These are phyloP conservation scores for Akebia trifoliata DNA, from an alignment of 164 flowering plant genomes.

Conservation along the genomic window DNA sequence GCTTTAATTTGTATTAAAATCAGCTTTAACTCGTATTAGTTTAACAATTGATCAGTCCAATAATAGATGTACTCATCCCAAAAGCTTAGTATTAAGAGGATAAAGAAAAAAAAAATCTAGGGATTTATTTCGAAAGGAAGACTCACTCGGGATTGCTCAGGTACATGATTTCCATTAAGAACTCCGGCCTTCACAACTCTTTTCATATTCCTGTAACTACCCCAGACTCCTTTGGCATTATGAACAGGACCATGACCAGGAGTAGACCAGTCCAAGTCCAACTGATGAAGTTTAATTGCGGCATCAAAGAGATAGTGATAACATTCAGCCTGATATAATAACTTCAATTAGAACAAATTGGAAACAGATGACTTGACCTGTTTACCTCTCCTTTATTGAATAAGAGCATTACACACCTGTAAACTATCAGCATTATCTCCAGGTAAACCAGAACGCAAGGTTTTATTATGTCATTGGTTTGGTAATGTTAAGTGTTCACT, in stretches of 20 bases:
- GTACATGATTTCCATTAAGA: conserved; percentile 15
- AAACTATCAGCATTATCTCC: no score
- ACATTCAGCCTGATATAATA: conserved; percentile 67
- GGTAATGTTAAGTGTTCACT: no score
- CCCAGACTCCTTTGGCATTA: conserved; percentile 22
- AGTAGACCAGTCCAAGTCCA: conserved; percentile 76
- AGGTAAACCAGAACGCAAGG: no score
- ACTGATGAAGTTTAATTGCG: conserved; percentile 75
- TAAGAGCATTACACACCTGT: no score
- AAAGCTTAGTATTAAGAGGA: not conserved
- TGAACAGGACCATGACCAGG: conserved; percentile 65
- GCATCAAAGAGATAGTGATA: conserved; percentile 91
- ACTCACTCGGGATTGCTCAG: conserved; percentile 38
- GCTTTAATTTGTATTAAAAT: not conserved
- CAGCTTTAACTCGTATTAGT: no score
- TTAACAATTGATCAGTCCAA: not conserved
- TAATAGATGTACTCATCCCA: not conserved
- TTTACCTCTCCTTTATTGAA: not conserved
- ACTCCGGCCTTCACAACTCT: conserved; percentile 33
- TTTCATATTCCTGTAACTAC: conserved; percentile 9
- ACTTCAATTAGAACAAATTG: not conserved
- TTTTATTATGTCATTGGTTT: no score
- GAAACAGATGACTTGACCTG: not conserved
- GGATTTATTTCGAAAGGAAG: not conserved
- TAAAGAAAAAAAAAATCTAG: not conserved